Conservation (phyloP, 164 flowering plant genomes). For the Vitis amurensis region DNA sequence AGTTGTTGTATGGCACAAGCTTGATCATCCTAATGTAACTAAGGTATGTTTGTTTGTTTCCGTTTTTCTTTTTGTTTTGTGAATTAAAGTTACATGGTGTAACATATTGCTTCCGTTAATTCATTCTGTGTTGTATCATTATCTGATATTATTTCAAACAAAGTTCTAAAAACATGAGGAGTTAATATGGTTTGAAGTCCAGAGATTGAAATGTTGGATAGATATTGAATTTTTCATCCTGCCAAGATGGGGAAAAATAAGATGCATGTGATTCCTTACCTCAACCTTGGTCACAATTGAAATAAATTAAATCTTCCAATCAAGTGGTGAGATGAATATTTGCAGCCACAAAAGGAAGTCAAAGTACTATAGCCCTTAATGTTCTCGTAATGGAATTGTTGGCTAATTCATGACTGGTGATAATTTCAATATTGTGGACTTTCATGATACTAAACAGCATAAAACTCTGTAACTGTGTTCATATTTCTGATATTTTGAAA, state of each 20-base stretch:
- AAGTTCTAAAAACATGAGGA: background rate
- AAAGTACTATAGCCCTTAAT: too few relatives aligned
- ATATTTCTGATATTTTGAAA: too few relatives aligned
- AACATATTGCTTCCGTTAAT: background rate
- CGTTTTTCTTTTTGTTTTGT: background rate
- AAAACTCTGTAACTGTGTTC: too few relatives aligned
- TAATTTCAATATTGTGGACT: too few relatives aligned
- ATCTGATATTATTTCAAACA: background rate
- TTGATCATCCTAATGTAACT: constrained; percentile 65
- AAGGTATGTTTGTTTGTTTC: constrained; percentile 29
- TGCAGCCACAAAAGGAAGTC: background rate
- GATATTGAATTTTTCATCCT: background rate
- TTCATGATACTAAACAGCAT: too few relatives aligned
- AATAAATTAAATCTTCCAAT: background rate
- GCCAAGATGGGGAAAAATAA: background rate
- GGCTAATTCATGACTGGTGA: too few relatives aligned
- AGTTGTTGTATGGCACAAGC: constrained; percentile 66
- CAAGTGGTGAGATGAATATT: background rate
- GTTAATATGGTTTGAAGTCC: background rate
- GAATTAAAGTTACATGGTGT: background rate
- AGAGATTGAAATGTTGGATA: background rate
- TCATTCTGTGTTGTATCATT: background rate
- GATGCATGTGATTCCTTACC: background rate
- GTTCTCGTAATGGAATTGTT: too few relatives aligned
- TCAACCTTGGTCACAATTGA: background rate